Percentiles rank a stretch among this genome's conserved stretches.
Evolutionary conservation across 441 rosid genomes (phyloP).

Genomic region (Biscutella auriculata): DNA sequence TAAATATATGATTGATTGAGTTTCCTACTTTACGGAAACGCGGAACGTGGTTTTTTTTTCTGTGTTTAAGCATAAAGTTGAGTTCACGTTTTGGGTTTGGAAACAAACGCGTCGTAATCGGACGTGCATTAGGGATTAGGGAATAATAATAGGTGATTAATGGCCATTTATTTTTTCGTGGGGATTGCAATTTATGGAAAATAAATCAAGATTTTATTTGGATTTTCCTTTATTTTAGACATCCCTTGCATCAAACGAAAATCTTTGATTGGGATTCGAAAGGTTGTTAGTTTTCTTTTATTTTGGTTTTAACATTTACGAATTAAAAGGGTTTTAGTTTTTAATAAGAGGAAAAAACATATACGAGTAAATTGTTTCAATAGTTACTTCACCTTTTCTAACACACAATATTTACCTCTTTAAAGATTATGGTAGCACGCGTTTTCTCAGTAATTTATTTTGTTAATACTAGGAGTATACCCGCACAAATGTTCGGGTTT

Average conservation of each 20-base stretch:
- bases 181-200: slow-evolving; percentile 9
- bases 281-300: too few relatives aligned
- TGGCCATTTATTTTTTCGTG: slow-evolving; percentile 11
- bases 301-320: too few relatives aligned
- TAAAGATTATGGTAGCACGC: neutral
- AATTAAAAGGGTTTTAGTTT: too few relatives aligned
- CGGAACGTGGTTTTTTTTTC: neutral
- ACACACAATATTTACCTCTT: too few relatives aligned
- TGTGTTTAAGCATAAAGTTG: neutral
- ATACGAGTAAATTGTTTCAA: neutral
- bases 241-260: slow-evolving; percentile 1
- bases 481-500: too few relatives aligned
- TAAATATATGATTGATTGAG: slow-evolving; percentile 9
- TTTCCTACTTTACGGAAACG: slow-evolving; percentile 10
- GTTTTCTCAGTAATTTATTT: too few relatives aligned
- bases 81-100: slow-evolving; percentile 18
- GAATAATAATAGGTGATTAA: slow-evolving; percentile 6
- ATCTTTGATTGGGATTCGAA: slow-evolving; percentile 14
- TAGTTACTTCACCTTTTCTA: too few relatives aligned
- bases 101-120: slow-evolving; percentile 9
- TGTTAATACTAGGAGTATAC: too few relatives aligned
- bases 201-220: slow-evolving; percentile 14
- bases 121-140: slow-evolving; percentile 15
- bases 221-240: slow-evolving; percentile 13
- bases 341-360: too few relatives aligned